These are phyloP conservation scores for Nakazawaea anatomiae DNA, from an alignment of 805 yeast species.

Conservation along the genomic window DNA sequence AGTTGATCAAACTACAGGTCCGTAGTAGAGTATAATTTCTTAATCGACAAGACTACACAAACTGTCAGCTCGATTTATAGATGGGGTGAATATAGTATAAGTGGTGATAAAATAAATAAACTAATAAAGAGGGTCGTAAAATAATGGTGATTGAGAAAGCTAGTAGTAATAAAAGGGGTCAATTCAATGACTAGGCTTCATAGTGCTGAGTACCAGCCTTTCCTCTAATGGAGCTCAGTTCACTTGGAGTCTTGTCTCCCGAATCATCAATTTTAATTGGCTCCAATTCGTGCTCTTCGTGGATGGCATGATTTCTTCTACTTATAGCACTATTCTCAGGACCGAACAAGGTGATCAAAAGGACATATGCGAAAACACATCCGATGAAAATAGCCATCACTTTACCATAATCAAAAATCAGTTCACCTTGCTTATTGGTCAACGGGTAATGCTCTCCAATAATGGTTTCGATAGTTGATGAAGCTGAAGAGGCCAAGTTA, in stretches of 20 bases:
- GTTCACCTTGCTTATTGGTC: slow-evolving; percentile 3
- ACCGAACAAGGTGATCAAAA: slow-evolving; percentile 49
- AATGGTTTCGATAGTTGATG: slow-evolving; percentile 63
- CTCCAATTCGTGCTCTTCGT: background rate
- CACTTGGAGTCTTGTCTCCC: background rate
- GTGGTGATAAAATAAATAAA: no score
- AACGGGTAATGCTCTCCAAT: slow-evolving; percentile 53
- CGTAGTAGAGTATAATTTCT: no score
- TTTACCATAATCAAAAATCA: slow-evolving; percentile 46
- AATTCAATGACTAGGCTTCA: background rate
- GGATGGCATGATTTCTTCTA: background rate
- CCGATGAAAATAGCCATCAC: slow-evolving; percentile 67
- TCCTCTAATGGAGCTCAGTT: background rate
- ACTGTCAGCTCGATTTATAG: no score
- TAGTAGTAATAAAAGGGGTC: no score
- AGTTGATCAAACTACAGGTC: no score
- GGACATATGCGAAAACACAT: slow-evolving; percentile 49
- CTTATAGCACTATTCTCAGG: slow-evolving; percentile 48
- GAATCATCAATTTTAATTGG: background rate
- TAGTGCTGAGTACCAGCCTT: background rate
- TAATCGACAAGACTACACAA: no score
- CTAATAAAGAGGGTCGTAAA: no score
- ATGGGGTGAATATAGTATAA: no score
- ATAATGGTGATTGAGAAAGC: no score
- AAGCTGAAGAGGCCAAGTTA: slow-evolving; percentile 60